Evolutionary conservation across 2,329 filamentous ascomycete genomes (phyloP), one percentile per base, ranked within the genome.

Genomic region (Pyrenophora tritici-repentis): DNA sequence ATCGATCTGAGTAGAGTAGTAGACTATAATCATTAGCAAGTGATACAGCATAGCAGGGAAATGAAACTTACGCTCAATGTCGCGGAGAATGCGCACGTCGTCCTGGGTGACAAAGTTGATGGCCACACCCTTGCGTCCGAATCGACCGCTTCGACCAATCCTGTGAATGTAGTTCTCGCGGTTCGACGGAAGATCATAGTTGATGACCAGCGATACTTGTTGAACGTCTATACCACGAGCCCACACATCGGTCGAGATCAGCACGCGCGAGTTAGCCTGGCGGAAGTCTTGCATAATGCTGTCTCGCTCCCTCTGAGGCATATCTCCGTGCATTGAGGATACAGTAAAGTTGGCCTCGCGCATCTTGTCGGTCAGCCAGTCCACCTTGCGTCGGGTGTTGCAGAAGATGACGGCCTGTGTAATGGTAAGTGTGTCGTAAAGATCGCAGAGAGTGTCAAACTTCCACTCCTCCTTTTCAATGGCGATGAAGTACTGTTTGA

Each of bases 281-380:
- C 94, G 91, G 89, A 99, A 99, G 83, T 99, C 94, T 87, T 99
- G 96, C 94, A 99, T 99, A 79, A 99, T 99, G 75, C 96, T 84
- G 79, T 97, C 94, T 86, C 94, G 92, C 84, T 97, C 91, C 72
- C 81, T 82, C 83, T 97, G 92, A 79, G 96, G 91, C 94, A 99
- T 99, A 75, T 99, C 94, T 77, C 94, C 94, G 85, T 99, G 94
- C 94, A 99, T 97, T 80, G 93, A 92, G 33, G 93, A 97, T 77
- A 99, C 94, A 60, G 94, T 97, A 84, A 99, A 99, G 81, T 99
- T 93, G 83, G 91, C 91, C 71, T 90, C 89, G 71, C 91, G 95
- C 76, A 99, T 91, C 87, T 97, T 97, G 81, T 97, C 93, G 67
- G 94, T 97, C 70, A 99, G 89, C 94, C 94, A 99, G 83, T 99